A percentile compares a stretch with the other conserved stretches of the same genome.
Conservation (phyloP, 257 asterid species). For the Lycium ferocissimum region DNA sequence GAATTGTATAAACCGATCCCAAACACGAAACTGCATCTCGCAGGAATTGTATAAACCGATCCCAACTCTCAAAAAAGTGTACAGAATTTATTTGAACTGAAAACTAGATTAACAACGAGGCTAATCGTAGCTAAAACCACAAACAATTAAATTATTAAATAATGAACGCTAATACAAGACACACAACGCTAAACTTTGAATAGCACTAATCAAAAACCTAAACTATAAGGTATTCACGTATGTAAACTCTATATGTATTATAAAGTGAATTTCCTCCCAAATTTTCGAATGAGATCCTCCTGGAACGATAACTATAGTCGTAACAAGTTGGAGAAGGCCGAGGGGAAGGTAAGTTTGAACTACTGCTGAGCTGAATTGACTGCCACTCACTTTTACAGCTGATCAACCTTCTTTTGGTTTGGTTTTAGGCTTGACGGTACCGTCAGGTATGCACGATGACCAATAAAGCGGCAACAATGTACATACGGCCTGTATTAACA, state of each 20-base stretch:
- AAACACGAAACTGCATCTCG: not conserved
- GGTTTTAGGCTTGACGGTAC: slow-evolving; percentile 41
- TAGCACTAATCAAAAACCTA: not conserved
- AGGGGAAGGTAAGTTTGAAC: not conserved
- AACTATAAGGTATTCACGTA: not conserved
- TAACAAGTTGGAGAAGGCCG: not conserved
- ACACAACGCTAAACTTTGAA: not conserved
- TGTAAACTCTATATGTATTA: slow-evolving; percentile 9
- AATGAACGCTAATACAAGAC: not conserved
- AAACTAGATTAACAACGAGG: not conserved
- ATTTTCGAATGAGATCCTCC: slow-evolving; percentile 8
- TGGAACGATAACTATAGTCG: not conserved
- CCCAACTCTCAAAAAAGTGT: not conserved
- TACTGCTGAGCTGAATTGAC: slow-evolving; percentile 24
- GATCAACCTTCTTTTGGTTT: slow-evolving; percentile 60
- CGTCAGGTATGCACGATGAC: slow-evolving; percentile 68
- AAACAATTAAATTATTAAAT: not conserved
- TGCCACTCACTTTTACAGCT: not conserved
- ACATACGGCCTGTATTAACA: slow-evolving; percentile 77
- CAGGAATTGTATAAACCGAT: not conserved
- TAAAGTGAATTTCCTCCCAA: not conserved
- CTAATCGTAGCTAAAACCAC: not conserved
- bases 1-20: not conserved
- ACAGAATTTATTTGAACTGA: not conserved
- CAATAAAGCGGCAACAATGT: slow-evolving; percentile 74